These are phyloP conservation scores for Aeminium ludgeri DNA, from an alignment of 495 filamentous ascomycete genomes.

Conservation along the genomic window DNA sequence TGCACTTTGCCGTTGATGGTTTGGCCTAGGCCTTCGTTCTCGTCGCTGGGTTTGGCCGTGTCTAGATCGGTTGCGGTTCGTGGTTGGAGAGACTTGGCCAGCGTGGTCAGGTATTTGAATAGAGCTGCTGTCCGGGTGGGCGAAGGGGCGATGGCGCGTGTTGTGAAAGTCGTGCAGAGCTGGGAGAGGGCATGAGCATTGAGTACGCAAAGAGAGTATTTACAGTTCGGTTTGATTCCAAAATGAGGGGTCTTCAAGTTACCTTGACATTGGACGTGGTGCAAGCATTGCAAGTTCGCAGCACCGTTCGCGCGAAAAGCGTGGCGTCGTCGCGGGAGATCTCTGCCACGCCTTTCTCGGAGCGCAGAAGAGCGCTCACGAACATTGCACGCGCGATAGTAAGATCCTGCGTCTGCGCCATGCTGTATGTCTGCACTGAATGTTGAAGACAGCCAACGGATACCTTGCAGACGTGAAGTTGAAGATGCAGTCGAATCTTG, in stretches of 20 bases:
- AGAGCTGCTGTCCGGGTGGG: background rate
- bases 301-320: background rate
- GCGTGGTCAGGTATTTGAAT: constrained; percentile 1
- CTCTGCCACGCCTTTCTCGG: background rate
- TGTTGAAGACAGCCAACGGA: too few species aligned
- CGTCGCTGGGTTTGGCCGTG: constrained; percentile 3
- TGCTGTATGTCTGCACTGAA: too few species aligned
- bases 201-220: too few species aligned
- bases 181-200: background rate
- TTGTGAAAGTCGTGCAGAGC: background rate
- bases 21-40: constrained; percentile 4
- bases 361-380: background rate
- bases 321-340: constrained; percentile 3
- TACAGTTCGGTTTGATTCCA: too few species aligned
- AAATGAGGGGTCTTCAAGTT: too few species aligned
- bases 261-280: constrained; percentile 3
- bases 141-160: background rate
- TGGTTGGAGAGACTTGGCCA: constrained; percentile 5
- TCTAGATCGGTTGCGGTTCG: constrained; percentile 4
- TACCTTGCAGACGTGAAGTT: too few species aligned
- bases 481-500: too few species aligned
- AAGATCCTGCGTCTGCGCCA: constrained; percentile 1
- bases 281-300: constrained; percentile 1
- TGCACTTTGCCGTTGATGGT: constrained; percentile 6
- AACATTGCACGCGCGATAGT: background rate